phyloP scores from a whole-genome alignment of 2,329 filamentous ascomycete genomes.

The Dendrostoma leiphaemia region DNA sequence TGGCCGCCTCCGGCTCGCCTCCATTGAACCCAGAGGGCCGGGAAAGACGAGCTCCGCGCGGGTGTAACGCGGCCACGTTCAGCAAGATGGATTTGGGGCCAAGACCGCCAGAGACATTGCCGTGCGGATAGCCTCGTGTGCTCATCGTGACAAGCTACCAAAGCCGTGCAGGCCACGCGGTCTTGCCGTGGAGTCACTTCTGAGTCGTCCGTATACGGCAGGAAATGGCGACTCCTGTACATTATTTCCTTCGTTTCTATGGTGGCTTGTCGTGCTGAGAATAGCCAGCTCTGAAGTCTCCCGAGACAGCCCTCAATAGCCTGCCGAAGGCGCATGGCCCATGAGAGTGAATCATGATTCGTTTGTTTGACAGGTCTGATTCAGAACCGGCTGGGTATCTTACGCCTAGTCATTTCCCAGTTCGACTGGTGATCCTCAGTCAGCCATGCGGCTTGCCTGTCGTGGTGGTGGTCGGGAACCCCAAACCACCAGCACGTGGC shows the following conservation, averaged over 20 bases:
- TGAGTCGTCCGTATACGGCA: not conserved
- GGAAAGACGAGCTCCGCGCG: conserved; percentile 15
- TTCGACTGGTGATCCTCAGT: not conserved
- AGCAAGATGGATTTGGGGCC: conserved; percentile 8
- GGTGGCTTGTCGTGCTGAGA: not conserved
- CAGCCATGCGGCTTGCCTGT: not conserved
- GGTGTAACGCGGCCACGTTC: conserved; percentile 13
- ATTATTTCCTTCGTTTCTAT: not conserved
- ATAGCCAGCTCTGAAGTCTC: not conserved
- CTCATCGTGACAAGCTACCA: not conserved
- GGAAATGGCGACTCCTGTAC: not conserved
- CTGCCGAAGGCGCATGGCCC: not conserved
- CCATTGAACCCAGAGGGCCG: conserved; percentile 4
- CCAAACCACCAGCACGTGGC: not conserved
- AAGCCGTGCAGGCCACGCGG: not conserved
- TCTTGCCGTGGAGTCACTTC: not conserved
- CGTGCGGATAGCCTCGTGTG: not conserved
- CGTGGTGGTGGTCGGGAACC: not conserved
- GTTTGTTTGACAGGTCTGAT: conserved; percentile 1
- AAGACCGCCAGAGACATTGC: not conserved
- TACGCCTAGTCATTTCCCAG: not conserved
- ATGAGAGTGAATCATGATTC: not conserved
- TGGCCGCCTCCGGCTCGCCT: not conserved
- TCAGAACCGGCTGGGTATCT: not conserved
- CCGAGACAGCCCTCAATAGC: conserved; percentile 3